Conservation (phyloP, 148 eudicot species). For the Rhododendron molle region DNA sequence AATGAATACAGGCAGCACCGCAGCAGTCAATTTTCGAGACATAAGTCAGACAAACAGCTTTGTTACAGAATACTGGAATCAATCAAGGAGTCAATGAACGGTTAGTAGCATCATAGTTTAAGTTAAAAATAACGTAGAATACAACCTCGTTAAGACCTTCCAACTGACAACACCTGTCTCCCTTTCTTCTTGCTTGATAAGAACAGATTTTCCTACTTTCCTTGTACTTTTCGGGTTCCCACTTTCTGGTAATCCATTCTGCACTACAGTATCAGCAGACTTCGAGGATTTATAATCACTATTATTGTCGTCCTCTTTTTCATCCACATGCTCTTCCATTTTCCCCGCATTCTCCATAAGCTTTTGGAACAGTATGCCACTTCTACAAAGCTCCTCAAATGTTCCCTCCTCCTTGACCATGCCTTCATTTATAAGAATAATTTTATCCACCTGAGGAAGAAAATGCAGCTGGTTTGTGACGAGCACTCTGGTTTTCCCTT, state of each 20-base stretch:
- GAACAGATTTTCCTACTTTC: constrained; percentile 46
- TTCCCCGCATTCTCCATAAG: constrained; percentile 61
- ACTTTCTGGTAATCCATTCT: constrained; percentile 22
- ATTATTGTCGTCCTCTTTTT: constrained; percentile 14
- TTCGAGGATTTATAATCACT: constrained; percentile 14
- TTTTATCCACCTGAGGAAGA: constrained; percentile 61
- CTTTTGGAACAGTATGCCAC: constrained; percentile 42
- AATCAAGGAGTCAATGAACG: not conserved
- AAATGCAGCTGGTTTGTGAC: constrained; percentile 67
- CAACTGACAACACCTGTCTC: constrained; percentile 58
- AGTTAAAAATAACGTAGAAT: not conserved
- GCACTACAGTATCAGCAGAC: constrained; percentile 12
- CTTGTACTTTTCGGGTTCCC: constrained; percentile 14
- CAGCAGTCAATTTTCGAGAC: not conserved
- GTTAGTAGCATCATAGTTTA: not conserved
- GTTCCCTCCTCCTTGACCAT: constrained; percentile 62
- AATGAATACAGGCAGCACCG: not conserved
- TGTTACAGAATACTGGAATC: not conserved
- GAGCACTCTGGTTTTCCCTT: constrained; percentile 60
- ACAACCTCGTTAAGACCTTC: constrained; percentile 50
- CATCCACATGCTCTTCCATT: constrained; percentile 45
- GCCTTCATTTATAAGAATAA: constrained; percentile 50
- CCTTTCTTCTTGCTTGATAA: constrained; percentile 58
- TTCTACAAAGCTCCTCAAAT: constrained; percentile 52
- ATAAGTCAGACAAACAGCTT: not conserved